phyloP scores from a whole-genome alignment of 768 basidiomycete species.

The Cyathus striatus region DNA sequence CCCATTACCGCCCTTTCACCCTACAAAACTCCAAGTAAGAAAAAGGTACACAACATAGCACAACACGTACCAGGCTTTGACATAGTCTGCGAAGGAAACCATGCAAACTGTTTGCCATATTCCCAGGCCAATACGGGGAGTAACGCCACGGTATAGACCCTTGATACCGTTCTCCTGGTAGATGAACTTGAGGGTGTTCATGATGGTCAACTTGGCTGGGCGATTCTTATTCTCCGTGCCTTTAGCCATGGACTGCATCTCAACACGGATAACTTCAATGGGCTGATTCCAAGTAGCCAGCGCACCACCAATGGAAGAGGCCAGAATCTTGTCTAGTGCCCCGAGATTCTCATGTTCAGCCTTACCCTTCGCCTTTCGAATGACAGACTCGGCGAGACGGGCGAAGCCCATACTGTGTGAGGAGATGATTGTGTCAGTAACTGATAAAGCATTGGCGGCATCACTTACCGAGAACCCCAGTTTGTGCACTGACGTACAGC shows the following conservation, averaged over 20 bases:
- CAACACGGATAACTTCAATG: slow-evolving; percentile 95
- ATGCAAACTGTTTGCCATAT: slow-evolving; percentile 99
- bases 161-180: slow-evolving; percentile 96
- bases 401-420: slow-evolving; percentile 89
- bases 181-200: slow-evolving; percentile 90
- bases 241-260: slow-evolving; percentile 99
- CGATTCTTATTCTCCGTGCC: slow-evolving; percentile 66
- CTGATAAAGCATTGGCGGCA: background rate
- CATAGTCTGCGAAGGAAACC: slow-evolving; percentile 97
- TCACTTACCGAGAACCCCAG: slow-evolving; percentile 80
- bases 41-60: background rate
- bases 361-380: slow-evolving; percentile 77
- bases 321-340: slow-evolving; percentile 80
- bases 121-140: slow-evolving; percentile 93
- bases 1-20: slow-evolving; percentile 11
- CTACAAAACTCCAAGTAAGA: slow-evolving; percentile 8
- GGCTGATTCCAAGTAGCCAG: slow-evolving; percentile 99
- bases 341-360: slow-evolving; percentile 68
- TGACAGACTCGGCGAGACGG: slow-evolving; percentile 78
- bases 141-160: slow-evolving; percentile 95
- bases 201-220: slow-evolving; percentile 86
- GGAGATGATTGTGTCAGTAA: background rate
- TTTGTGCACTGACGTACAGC: slow-evolving; percentile 91
- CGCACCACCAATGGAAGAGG: slow-evolving; percentile 89
- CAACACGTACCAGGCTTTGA: slow-evolving; percentile 68